Conservation (phyloP, 306 rosid species). For the Ormosia emarginata region DNA sequence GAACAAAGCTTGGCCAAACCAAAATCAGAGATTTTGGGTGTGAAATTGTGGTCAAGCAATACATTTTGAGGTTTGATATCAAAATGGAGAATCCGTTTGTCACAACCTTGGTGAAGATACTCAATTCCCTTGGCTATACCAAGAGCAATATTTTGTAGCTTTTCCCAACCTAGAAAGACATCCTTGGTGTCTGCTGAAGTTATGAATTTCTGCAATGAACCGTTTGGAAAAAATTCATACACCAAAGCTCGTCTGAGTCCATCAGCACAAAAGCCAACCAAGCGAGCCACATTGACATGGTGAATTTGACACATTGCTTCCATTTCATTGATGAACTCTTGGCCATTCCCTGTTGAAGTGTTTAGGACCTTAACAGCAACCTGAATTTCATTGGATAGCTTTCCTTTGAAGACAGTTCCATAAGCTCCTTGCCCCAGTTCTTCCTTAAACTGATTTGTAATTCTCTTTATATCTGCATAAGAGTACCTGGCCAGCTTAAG, state of each 20-base stretch:
- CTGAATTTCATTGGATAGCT: slow-evolving; percentile 7
- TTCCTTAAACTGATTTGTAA: slow-evolving; percentile 32
- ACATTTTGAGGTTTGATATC: slow-evolving; percentile 23
- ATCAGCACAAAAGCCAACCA: slow-evolving; percentile 38
- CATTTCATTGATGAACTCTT: slow-evolving; percentile 45
- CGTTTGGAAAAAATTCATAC: slow-evolving; percentile 29
- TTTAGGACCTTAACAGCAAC: slow-evolving; percentile 33
- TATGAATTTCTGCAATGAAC: slow-evolving; percentile 34
- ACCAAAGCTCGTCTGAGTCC: slow-evolving; percentile 26
- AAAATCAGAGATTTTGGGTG: slow-evolving; percentile 12
- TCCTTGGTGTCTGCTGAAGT: slow-evolving; percentile 11
- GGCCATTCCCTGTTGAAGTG: slow-evolving; percentile 18
- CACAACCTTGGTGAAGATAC: slow-evolving; percentile 39
- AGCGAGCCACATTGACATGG: slow-evolving; percentile 32
- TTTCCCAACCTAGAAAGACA: slow-evolving; percentile 30
- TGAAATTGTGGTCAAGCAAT: not conserved
- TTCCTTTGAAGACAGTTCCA: slow-evolving; percentile 30
- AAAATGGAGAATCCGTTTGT: slow-evolving; percentile 31
- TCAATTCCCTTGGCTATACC: slow-evolving; percentile 32
- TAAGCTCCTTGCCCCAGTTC: slow-evolving; percentile 29
- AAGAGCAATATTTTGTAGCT: slow-evolving; percentile 14
- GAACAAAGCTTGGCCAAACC: slow-evolving; percentile 26
- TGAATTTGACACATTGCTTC: slow-evolving; percentile 36
- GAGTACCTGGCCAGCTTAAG: slow-evolving; percentile 28
- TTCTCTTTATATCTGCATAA: slow-evolving; percentile 29